Percentiles rank a stretch among this genome's conserved stretches.
Evolutionary conservation across 495 filamentous ascomycete genomes (phyloP).

Genomic region (Chaetomium fimeti): DNA sequence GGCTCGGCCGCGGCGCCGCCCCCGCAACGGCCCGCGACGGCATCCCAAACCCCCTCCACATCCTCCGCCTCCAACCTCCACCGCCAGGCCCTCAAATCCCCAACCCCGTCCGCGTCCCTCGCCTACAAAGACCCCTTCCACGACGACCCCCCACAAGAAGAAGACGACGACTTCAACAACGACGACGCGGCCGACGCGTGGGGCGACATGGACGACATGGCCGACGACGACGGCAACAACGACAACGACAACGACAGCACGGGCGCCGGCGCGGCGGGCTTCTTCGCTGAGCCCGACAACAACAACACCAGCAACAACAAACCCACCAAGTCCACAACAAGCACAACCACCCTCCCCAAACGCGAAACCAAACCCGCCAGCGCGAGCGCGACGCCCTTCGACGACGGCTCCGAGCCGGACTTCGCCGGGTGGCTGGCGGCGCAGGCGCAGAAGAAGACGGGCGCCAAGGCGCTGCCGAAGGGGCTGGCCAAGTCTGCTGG

Average conservation of each 20-base stretch:
- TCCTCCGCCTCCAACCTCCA: slow-evolving; percentile 55
- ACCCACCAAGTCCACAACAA: background rate
- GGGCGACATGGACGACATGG: slow-evolving; percentile 62
- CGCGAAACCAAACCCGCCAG: slow-evolving; percentile 28
- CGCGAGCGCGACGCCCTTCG: slow-evolving; percentile 56
- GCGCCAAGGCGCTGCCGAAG: slow-evolving; percentile 65
- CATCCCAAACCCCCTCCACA: slow-evolving; percentile 39
- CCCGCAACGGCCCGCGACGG: slow-evolving; percentile 28
- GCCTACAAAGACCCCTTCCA: slow-evolving; percentile 44
- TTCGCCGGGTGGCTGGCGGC: slow-evolving; percentile 92
- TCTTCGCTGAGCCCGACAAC: slow-evolving; percentile 23
- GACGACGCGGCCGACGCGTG: slow-evolving; percentile 58
- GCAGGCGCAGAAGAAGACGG: slow-evolving; percentile 67
- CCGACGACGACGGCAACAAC: slow-evolving; percentile 53
- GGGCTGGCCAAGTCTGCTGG: slow-evolving; percentile 61
- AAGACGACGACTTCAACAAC: slow-evolving; percentile 12
- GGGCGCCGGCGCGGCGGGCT: slow-evolving; percentile 48
- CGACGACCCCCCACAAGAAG: slow-evolving; percentile 23
- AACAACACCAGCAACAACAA: too few species aligned
- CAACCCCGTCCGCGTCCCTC: slow-evolving; percentile 43
- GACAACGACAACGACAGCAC: slow-evolving; percentile 19
- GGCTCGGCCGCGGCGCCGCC: slow-evolving; percentile 27
- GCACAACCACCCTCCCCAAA: slow-evolving; percentile 14
- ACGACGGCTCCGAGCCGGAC: slow-evolving; percentile 83
- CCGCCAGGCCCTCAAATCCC: slow-evolving; percentile 53